A percentile compares a stretch with the other conserved stretches of the same genome.
Evolutionary conservation across 208 protist genomes (phyloP).

Genomic region (Trypanosoma mega): DNA sequence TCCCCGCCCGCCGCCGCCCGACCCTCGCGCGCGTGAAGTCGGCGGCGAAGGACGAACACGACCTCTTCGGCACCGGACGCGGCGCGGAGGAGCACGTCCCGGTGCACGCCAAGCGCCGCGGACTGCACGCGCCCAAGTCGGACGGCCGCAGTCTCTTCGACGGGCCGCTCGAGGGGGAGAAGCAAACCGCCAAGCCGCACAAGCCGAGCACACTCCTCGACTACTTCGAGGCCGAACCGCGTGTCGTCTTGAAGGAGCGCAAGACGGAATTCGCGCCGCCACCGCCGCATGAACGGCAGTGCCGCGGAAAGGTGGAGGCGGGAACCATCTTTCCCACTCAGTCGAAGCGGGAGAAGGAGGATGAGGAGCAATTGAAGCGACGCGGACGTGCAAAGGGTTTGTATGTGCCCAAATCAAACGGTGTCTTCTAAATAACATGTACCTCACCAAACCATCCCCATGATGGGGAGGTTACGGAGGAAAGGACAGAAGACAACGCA

Average conservation of each 20-base stretch:
- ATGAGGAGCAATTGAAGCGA: neutral
- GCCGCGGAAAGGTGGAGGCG: conserved; percentile 47
- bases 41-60: conserved; percentile 68
- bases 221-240: conserved; percentile 44
- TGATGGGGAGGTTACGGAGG: no score
- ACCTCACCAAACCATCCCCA: no score
- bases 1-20: conserved; percentile 43
- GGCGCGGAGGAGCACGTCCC: conserved; percentile 44
- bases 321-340: conserved; percentile 33
- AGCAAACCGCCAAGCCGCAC: conserved; percentile 1
- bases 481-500: no score
- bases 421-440: no score
- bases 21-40: conserved; percentile 57
- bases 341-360: no score
- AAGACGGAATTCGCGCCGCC: conserved; percentile 10
- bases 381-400: conserved; percentile 16
- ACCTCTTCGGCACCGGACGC: conserved; percentile 73
- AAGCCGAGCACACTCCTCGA: conserved; percentile 22
- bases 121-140: conserved; percentile 38
- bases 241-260: conserved; percentile 32
- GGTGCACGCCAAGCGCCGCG: conserved; percentile 36
- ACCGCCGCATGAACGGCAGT: conserved; percentile 14
- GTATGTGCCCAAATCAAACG: conserved; percentile 11
- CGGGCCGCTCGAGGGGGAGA: neutral
- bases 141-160: conserved; percentile 13